These are phyloP conservation scores for Fusarium nematophilum DNA, from an alignment of 2,329 filamentous ascomycete species.

Conservation along the genomic window DNA sequence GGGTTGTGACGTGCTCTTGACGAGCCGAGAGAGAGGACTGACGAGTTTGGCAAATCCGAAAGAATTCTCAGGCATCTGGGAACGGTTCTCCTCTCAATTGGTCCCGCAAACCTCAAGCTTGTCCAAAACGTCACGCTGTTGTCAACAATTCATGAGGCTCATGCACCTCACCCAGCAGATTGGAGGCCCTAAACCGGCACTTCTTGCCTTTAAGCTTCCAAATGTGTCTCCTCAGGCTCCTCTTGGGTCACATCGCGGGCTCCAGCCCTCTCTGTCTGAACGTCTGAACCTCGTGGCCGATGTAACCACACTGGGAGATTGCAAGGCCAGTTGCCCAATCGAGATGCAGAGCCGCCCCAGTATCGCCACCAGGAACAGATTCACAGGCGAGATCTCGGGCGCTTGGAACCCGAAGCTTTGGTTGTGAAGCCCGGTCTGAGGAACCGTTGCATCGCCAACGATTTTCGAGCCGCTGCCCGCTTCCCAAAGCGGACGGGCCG, in stretches of 20 bases:
- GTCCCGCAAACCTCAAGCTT: neutral
- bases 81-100: slow-evolving; percentile 3
- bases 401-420: slow-evolving; percentile 12
- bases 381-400: slow-evolving; percentile 12
- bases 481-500: neutral
- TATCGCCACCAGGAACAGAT: slow-evolving; percentile 36
- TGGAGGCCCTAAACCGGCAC: slow-evolving; percentile 8
- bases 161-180: slow-evolving; percentile 27
- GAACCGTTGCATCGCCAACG: slow-evolving; percentile 24
- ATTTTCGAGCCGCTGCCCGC: neutral
- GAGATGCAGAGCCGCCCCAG: slow-evolving; percentile 1
- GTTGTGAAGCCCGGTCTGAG: slow-evolving; percentile 1
- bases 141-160: slow-evolving; percentile 33
- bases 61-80: neutral
- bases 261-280: slow-evolving; percentile 1
- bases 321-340: slow-evolving; percentile 30
- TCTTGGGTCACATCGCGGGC: slow-evolving; percentile 30
- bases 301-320: slow-evolving; percentile 32
- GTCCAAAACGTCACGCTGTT: slow-evolving; percentile 2
- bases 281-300: slow-evolving; percentile 14
- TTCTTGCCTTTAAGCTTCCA: slow-evolving; percentile 3
- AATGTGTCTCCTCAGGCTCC: neutral
- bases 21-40: slow-evolving; percentile 3
- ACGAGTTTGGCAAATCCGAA: slow-evolving; percentile 2
- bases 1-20: slow-evolving; percentile 33